Base-by-base conservation (phyloP, 2,329 filamentous ascomycete genomes). In the Talaromyces sp. region DNA sequence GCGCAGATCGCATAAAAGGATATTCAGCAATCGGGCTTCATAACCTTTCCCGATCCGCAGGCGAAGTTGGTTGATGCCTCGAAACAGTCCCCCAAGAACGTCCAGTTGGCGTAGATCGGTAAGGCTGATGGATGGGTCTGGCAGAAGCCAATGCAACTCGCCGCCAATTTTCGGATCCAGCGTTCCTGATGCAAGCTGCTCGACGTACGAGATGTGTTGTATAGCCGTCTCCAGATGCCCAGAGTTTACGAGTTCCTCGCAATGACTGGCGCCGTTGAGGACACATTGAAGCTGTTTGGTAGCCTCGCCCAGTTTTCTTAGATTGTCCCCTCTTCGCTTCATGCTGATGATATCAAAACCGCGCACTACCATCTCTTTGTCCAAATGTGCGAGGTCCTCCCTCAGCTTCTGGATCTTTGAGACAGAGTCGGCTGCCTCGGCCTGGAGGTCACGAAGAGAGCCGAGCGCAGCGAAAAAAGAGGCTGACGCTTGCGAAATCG, bases 391-490 rank as follows among this genome's bases (percentile, higher is more conserved):
- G 0, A 99, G 79, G 70, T 98, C 94, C 68, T 87, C 85, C 62
- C 95, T 84, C 51, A 99, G 74, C 0, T 84, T 82, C 71, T 92
- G 92, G 63, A 99, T 98, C 64, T 90, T 87, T 8, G 88, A 83
- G 2, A 98, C 93, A 3, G 94, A 97, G 61, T 96, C 91, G 14
- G 92, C 89, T 5, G 95, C 93, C 75, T 98, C 95, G 0, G 89
- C 89, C 73, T 99, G 94, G 10, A 99, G 81, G 72, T 96, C 92
- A 66, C 92, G 89, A 36, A 99, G 80, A 0, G 93, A 96, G 0
- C 95, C 93, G 0, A 99, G 81, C 0, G 95, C 95, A 0, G 92
- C 93, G 70, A 98, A 99, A 75, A 99, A 99, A 0, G 93, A 96
- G 0, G 91, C 92, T 0, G 94, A 98, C 1, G 95, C 95, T 0